Evolutionary conservation across 2,329 filamentous ascomycete genomes (phyloP), one percentile per base, ranked within the genome.

Genomic region (Arachnomyces sp.): DNA sequence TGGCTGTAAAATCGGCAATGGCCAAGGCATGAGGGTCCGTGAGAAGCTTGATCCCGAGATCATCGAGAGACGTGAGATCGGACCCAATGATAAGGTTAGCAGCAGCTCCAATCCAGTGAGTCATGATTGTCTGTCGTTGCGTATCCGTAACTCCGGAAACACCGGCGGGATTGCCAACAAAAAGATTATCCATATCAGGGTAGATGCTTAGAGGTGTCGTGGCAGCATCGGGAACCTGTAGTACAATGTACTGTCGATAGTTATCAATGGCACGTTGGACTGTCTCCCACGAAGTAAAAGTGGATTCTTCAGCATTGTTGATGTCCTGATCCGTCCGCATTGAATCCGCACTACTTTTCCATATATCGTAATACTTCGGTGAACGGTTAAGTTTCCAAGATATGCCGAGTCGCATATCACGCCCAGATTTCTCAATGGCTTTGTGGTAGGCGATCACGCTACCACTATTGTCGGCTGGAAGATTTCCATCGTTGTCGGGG

Each of bases 261-360:
- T 56, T 51, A 7, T 59, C 55, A 38, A 57, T 57, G 25, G 55
- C 49, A 18, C 53, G 47, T 30, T 59, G 55, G 25, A 53, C 49
- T 6, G 40, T 43, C 12, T 36, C 28, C 50, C 51, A 55, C 7
- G 44, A 34, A 1, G 52, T 41, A 31, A 59, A 50, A 9, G 50
- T 56, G 2, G 40, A 16, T n/a, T 31, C 7, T n/a, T 50, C 47
- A 9, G 39, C 42, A 37, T 52, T 54, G 38, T 56, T 50, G 40
- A 56, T 52, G 31, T 57, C 52, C 31, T 54, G 52, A 34, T 52
- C 52, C 3, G 45, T 51, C 15, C 55, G 46, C 45, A 56, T 51
- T 7, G 48, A 49, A 38, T 59, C 55, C 3, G 54, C 55, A 28
- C 44, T 46, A 15, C 44, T 8, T 21, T 48, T 44, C 54, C 55